Conservation (phyloP, 345 rosid genomes). For the Linum usitatissimum region DNA sequence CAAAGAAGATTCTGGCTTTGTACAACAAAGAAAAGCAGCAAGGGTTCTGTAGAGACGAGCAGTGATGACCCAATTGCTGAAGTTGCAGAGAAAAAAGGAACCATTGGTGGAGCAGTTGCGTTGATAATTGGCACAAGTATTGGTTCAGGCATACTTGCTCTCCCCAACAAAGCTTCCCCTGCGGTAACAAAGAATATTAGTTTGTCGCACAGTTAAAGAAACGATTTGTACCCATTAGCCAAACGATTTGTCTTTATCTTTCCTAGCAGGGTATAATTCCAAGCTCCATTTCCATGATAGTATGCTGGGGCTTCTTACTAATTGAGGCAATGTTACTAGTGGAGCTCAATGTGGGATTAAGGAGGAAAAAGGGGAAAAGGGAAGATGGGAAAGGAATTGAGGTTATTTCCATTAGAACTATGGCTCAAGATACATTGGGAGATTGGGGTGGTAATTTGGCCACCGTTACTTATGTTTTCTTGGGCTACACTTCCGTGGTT, state of each 20-base stretch:
- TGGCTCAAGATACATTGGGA: constrained; percentile 59
- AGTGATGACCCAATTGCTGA: not conserved
- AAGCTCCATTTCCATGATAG: constrained; percentile 38
- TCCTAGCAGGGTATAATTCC: constrained; percentile 44
- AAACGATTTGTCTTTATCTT: not conserved
- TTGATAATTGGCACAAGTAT: constrained; percentile 52
- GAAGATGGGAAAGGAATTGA: constrained; percentile 31
- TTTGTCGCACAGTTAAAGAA: not conserved
- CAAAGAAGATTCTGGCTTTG: not conserved
- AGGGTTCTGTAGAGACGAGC: constrained; percentile 5
- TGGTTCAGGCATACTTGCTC: constrained; percentile 55
- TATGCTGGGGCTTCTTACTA: constrained; percentile 53
- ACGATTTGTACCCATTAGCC: not conserved
- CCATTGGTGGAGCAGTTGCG: constrained; percentile 45
- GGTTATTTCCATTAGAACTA: constrained; percentile 45
- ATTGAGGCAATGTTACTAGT: constrained; percentile 46
- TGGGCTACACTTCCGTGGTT: constrained; percentile 49
- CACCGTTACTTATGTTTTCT: constrained; percentile 36
- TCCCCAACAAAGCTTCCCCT: constrained; percentile 48
- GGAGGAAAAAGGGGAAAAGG: constrained; percentile 18
- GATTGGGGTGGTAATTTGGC: constrained; percentile 46
- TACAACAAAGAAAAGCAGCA: constrained; percentile 13
- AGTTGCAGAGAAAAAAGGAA: constrained; percentile 32
- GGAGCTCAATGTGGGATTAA: constrained; percentile 40
- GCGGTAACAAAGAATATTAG: constrained; percentile 25